Percentiles rank a stretch among this genome's conserved stretches.
Evolutionary conservation across 1,139 yeast genomes (phyloP).

Genomic region (Wickerhamomyces sp.): DNA sequence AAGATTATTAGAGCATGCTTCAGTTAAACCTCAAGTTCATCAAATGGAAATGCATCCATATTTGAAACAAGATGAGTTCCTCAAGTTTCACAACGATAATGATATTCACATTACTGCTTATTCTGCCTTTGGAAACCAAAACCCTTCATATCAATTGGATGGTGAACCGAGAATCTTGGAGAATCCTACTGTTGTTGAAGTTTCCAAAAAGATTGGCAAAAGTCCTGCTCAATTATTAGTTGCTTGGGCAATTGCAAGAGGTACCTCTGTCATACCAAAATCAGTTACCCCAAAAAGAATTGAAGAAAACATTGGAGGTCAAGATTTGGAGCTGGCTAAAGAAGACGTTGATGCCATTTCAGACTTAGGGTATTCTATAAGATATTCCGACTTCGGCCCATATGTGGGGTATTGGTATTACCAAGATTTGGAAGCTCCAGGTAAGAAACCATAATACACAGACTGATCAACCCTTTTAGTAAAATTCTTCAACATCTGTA

Average conservation of each 20-base stretch:
- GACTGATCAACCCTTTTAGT: too few species aligned
- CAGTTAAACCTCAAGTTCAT: conserved; percentile 25
- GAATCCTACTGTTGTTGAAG: conserved; percentile 24
- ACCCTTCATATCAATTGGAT: conserved; percentile 52
- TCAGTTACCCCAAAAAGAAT: conserved; percentile 60
- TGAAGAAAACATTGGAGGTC: conserved; percentile 44
- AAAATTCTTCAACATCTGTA: too few species aligned
- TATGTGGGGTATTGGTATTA: conserved; percentile 27
- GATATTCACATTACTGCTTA: conserved; percentile 76
- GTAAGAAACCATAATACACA: conserved; percentile 20
- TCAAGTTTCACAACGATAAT: conserved; percentile 50
- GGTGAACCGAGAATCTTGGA: conserved; percentile 26
- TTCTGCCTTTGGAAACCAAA: conserved; percentile 76
- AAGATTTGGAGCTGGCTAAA: conserved; percentile 45
- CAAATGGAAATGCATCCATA: conserved; percentile 95
- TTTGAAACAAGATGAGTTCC: conserved; percentile 67
- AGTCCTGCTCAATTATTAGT: conserved; percentile 63
- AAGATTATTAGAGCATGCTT: conserved; percentile 8
- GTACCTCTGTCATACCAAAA: conserved; percentile 68
- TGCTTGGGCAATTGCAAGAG: conserved; percentile 78
- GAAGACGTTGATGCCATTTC: conserved; percentile 51
- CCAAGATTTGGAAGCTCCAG: conserved; percentile 27
- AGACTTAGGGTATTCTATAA: conserved; percentile 35
- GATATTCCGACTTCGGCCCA: conserved; percentile 29
- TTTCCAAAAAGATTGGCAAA: conserved; percentile 52